Conservation (phyloP, 345 rosid genomes). For the Salix viminalis region DNA sequence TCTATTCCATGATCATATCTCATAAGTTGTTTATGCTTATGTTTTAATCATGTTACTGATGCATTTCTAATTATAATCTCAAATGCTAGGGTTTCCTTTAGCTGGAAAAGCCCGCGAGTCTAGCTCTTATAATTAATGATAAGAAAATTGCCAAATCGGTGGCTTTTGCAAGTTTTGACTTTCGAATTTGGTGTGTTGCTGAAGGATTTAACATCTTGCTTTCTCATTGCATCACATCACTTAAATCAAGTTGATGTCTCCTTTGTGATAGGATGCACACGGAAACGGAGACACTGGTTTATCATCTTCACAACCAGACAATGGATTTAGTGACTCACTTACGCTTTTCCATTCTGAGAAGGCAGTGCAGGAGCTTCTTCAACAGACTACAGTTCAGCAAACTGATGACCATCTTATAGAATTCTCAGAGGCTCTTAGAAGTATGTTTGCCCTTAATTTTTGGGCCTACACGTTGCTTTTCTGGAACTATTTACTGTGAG, state of each 20-base stretch:
- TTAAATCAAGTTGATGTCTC: not conserved
- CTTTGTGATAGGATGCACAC: slow-evolving; percentile 35
- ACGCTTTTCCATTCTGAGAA: slow-evolving; percentile 69
- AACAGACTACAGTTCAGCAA: slow-evolving; percentile 69
- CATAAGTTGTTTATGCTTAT: not conserved
- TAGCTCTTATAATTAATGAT: not conserved
- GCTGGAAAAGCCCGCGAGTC: not conserved
- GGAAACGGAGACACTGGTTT: slow-evolving; percentile 50
- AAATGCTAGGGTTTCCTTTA: not conserved
- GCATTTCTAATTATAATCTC: not conserved
- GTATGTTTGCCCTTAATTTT: slow-evolving; percentile 38
- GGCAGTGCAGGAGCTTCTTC: slow-evolving; percentile 82
- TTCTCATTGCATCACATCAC: not conserved
- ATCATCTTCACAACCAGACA: slow-evolving; percentile 42
- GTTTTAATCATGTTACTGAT: not conserved
- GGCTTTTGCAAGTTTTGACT: not conserved
- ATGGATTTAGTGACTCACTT: slow-evolving; percentile 43
- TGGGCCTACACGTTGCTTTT: slow-evolving; percentile 11
- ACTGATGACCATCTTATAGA: slow-evolving; percentile 86
- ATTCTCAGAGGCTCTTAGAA: slow-evolving; percentile 92
- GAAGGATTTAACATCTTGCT: not conserved
- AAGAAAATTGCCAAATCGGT: not conserved
- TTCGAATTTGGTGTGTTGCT: not conserved
- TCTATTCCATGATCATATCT: not conserved
- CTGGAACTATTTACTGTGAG: not conserved